A percentile compares a stretch with the other conserved stretches of the same genome.
Conservation (phyloP, 768 basidiomycete species). For the Suillus variegatus region DNA sequence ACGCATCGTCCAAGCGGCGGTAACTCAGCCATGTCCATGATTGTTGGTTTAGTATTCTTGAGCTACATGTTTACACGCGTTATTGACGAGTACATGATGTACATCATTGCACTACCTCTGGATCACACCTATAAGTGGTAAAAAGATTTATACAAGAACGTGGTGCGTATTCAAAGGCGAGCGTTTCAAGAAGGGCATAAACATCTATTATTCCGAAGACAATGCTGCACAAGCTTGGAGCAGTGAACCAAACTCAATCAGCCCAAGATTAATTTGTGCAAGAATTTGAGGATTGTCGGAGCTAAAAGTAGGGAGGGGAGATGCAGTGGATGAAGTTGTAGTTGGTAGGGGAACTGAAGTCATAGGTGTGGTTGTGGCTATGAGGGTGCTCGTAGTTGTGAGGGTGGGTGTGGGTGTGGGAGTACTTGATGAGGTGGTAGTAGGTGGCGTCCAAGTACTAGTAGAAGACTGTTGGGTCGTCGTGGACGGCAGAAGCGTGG, state of each 20-base stretch:
- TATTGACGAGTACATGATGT: neutral
- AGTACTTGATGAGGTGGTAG: slow-evolving; percentile 10
- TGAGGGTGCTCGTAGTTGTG: slow-evolving; percentile 15
- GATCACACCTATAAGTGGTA: neutral
- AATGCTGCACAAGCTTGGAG: slow-evolving; percentile 16
- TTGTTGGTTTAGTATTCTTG: neutral
- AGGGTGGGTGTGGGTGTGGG: neutral
- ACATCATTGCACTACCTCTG: slow-evolving; percentile 1
- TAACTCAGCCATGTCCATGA: slow-evolving; percentile 17
- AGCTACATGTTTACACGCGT: slow-evolving; percentile 1
- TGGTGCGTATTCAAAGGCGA: neutral
- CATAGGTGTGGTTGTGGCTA: slow-evolving; percentile 15
- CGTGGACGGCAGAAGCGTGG: slow-evolving; percentile 17
- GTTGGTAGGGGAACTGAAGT: neutral
- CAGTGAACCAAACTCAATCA: slow-evolving; percentile 26
- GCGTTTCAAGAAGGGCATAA: neutral
- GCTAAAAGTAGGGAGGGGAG: slow-evolving; percentile 18
- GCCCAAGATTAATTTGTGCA: slow-evolving; percentile 23
- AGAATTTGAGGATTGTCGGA: slow-evolving; percentile 24
- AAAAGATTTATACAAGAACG: neutral
- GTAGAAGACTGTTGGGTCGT: slow-evolving; percentile 23
- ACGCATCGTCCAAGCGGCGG: slow-evolving; percentile 34
- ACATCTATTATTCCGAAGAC: neutral
- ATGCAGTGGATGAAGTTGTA: slow-evolving; percentile 11
- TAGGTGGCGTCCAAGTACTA: slow-evolving; percentile 18